Evolutionary conservation across 768 basidiomycete genomes (phyloP), one percentile per base, ranked within the genome.

Genomic region (Kwoniella dejecticola): DNA sequence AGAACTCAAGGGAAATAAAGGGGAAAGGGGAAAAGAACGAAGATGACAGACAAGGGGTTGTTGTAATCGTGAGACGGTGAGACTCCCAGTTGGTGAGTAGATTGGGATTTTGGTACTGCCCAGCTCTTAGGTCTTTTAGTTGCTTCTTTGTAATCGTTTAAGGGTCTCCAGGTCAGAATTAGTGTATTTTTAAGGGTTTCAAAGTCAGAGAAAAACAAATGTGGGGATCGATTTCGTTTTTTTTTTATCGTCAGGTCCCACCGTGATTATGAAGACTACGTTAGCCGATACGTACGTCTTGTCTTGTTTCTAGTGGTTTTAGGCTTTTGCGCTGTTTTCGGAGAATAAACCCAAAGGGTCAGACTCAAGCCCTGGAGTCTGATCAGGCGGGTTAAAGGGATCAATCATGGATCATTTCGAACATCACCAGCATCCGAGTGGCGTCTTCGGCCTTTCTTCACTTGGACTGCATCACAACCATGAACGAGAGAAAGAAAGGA

Each of bases 321-420:
- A 36, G 33, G 17, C 19, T 42, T 42, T 42, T 42, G 10, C 19
- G 12, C 19, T 42, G 17, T 42, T 42, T 42, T 42, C 19, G 41
- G 19, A 42, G 41, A 42, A 42, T 42, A 42, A 42, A n/a, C 11
- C 10, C 5, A 42, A 42, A n/a, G 41, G 11, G 17, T n/a, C 15
- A 31, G n/a, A 1, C 8, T 10, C 15, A 13, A 30, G 19, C 48
- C 48, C 48, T 50, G 48, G 48, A 50, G 33, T 50, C 48, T 50
- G 48, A 50, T 50, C 48, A 50, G 48, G 48, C 48, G 48, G 48
- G 12, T 50, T 31, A 31, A 50, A 50, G 48, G 27, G 27, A 7
- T n/a, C n/a, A n/a, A n/a, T n/a, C n/a, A n/a, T n/a, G n/a, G n/a
- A n/a, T n/a, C n/a, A n/a, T 6, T 6, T 47, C 17, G 7, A 7